Base-by-base conservation (phyloP, 1,284 basidiomycete species). In the Bjerkandera adusta region DNA sequence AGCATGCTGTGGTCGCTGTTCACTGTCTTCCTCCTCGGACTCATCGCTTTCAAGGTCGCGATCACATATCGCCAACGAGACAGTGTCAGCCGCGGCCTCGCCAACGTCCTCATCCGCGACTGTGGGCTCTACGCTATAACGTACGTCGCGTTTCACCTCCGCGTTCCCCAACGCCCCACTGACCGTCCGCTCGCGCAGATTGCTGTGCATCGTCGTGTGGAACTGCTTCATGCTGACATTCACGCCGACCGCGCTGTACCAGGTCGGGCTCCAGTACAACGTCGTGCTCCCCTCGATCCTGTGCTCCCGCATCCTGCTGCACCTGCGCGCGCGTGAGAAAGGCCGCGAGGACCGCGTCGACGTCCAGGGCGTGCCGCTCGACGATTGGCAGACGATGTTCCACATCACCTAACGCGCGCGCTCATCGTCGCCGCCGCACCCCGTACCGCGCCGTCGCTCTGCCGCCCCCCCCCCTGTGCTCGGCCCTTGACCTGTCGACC, bases 331-430 rank as follows among this genome's bases (percentile, higher is more conserved):
- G 16, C 40, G 36, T 33, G 53, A 55, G 37, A 45, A 42, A 34
- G 29, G 18, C 21, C 30, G 51, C 15, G 43, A 47, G 26, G 38
- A 43, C 34, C 36, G 34, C 21, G 43, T 47, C n/a, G 48, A 53
- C 35, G 53, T 55, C 22, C 35, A 46, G 6, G 53, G 45, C 13
- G 34, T 55, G 8, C 18, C 36, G 11, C 37, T 55, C 11, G 48
- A 45, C 18, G 39, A 50, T 36, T 55, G 53, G 53, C 48, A 52
- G 33, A 55, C 53, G 11, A 52, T 55, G 51, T 55, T 55, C 36
- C 53, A 50, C 33, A 45, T 55, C 26, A 42, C 51, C n/a, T n/a
- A n/a, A n/a, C n/a, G n/a, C n/a, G n/a, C n/a, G n/a, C n/a, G n/a
- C n/a, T n/a, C n/a, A n/a, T n/a, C n/a, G n/a, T n/a, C n/a, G n/a